phyloP scores from a whole-genome alignment of 305 asterid species.

The Andrographis paniculata region DNA sequence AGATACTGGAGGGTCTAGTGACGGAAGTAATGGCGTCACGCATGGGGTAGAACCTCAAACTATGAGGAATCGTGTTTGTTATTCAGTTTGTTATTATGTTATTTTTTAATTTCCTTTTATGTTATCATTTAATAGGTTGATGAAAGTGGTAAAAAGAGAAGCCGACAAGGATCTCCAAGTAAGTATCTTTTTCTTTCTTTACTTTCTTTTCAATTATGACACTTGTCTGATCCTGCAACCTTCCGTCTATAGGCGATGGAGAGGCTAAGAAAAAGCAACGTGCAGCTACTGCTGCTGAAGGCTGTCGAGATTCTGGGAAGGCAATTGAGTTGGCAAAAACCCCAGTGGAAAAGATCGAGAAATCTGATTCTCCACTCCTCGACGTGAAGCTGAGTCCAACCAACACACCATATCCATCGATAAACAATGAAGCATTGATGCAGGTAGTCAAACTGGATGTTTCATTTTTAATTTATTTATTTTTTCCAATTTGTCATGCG shows the following conservation, averaged over 20 bases:
- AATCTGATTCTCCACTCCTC: conserved; percentile 26
- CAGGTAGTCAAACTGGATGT: conserved; percentile 27
- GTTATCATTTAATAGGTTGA: conserved; percentile 23
- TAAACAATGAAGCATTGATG: conserved; percentile 36
- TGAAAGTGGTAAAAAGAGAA: conserved; percentile 39
- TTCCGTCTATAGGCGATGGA: conserved; percentile 23
- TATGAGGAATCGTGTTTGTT: not conserved
- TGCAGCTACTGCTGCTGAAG: conserved; percentile 15
- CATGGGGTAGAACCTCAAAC: conserved; percentile 27
- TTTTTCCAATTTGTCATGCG: not conserved
- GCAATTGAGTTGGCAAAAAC: conserved; percentile 3
- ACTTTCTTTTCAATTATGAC: not conserved
- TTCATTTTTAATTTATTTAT: not conserved
- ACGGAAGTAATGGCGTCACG: conserved; percentile 44
- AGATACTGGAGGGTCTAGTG: conserved; percentile 56
- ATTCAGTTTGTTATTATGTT: not conserved
- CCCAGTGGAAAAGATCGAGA: conserved; percentile 2
- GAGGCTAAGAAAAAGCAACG: conserved; percentile 17
- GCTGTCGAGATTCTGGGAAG: conserved; percentile 26
- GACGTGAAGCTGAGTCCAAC: conserved; percentile 22
- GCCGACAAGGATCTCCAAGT: conserved; percentile 22
- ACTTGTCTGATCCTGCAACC: not conserved
- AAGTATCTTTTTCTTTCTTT: not conserved
- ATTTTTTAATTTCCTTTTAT: not conserved
- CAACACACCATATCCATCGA: conserved; percentile 17